Conservation (phyloP, 768 basidiomycete genomes). For the Lactarius akahatsu region DNA sequence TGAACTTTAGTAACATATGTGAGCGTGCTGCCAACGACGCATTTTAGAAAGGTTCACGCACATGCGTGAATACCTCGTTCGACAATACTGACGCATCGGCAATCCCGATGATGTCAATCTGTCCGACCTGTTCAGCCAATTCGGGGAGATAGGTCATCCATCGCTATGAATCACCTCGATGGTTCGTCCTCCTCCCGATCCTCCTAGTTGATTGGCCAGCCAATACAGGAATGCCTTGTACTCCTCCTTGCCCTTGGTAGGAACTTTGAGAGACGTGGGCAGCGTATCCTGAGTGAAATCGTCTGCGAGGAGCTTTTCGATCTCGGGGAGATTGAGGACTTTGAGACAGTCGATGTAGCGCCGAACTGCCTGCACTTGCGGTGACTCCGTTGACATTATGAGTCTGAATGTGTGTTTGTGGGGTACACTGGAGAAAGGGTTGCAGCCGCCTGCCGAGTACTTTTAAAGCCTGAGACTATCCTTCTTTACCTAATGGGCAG, state of each 20-base stretch:
- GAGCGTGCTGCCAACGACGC: neutral
- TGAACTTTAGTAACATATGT: neutral
- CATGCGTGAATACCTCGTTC: conserved; percentile 7
- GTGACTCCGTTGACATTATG: neutral
- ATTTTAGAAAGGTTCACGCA: neutral
- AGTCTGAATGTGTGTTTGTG: neutral
- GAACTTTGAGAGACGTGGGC: neutral
- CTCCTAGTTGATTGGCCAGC: neutral
- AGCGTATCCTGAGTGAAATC: conserved; percentile 15
- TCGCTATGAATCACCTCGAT: conserved; percentile 5
- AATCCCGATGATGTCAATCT: conserved; percentile 11
- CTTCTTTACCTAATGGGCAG: neutral
- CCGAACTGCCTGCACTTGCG: conserved; percentile 13
- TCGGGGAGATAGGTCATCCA: neutral
- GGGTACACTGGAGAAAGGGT: neutral
- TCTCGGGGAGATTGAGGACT: neutral
- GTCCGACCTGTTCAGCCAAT: neutral
- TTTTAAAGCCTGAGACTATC: neutral
- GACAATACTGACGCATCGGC: neutral
- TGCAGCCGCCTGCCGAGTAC: neutral
- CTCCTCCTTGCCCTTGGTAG: conserved; percentile 7
- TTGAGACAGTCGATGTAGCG: conserved; percentile 11
- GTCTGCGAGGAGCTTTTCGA: conserved; percentile 8
- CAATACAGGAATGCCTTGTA: conserved; percentile 9
- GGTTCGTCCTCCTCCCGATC: neutral